Base-by-base conservation (phyloP, 73 alveolate genomes). In the Paramecium pentaurelia region DNA sequence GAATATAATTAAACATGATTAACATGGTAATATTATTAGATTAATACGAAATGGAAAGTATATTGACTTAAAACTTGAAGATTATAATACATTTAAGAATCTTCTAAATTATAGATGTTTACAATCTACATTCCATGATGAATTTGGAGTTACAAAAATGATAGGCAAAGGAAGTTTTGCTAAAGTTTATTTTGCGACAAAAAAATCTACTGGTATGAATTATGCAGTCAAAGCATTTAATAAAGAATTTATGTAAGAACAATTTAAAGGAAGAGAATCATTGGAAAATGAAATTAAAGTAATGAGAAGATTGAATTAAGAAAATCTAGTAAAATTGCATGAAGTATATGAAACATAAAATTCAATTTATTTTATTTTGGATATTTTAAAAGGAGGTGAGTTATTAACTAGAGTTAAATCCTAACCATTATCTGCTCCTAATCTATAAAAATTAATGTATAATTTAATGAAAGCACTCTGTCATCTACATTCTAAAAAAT, bases 121-220 rank as follows among this genome's bases (percentile, higher is more conserved):
- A 5, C 47, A 89, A 47, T 45, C 94, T n/a, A 89, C 94, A 2
- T 89, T 89, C 12, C 94, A 89, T 71, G 94, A 89, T 27, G 94
- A 89, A 47, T 89, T 89, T 36, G 88, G 71, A 20, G 94, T 89
- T 11, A 89, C 94, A 4, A 89, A 89, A 51, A 89, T 89, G 94
- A 89, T 89, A 14, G 94, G 94, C n/a, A 89, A 89, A 54, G 94
- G 94, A 42, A 45, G 86, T 20, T 89, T 89, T 51, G 94, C 94
- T 2, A 89, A 89, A 47, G 94, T 89, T 25, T 89, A 89, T 71
- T 83, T 89, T 25, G 86, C 94, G 12, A 71, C 94, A 10, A 89
- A 89, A 89, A 89, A 89, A 83, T 58, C 71, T 25, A 89, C 86
- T 45, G 92, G 86, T 25, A 25, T 40, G 30, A 45, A 89, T 30